Conservation (phyloP, 805 yeast genomes). For the Candida xiaguanensis region DNA sequence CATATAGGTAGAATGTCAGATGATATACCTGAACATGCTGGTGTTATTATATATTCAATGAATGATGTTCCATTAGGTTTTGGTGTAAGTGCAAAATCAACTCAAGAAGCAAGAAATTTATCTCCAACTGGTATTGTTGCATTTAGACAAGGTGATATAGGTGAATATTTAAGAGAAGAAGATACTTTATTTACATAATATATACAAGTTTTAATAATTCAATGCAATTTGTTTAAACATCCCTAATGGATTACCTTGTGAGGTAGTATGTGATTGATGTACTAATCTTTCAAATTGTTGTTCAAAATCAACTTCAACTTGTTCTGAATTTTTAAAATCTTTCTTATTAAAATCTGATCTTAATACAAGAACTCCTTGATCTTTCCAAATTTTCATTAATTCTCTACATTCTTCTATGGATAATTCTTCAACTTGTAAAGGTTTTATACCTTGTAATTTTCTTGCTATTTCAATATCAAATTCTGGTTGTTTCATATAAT, state of each 20-base stretch:
- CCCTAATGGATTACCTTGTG: conserved; percentile 40
- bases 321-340: conserved; percentile 11
- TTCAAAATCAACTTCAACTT: conserved; percentile 16
- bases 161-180: conserved; percentile 97
- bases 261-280: conserved; percentile 26
- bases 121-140: conserved; percentile 96
- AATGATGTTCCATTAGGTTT: conserved; percentile 90
- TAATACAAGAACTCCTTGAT: conserved; percentile 29
- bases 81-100: conserved; percentile 90
- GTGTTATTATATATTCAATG: conserved; percentile 90
- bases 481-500: conserved; percentile 43
- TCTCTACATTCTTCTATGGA: conserved; percentile 27
- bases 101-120: conserved; percentile 78
- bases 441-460: conserved; percentile 36
- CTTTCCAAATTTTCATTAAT: conserved; percentile 29
- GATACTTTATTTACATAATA: conserved; percentile 66
- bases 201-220: conserved; percentile 14
- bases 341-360: conserved; percentile 32
- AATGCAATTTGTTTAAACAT: conserved; percentile 30
- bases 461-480: conserved; percentile 57
- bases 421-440: conserved; percentile 23
- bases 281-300: conserved; percentile 26
- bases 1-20: conserved; percentile 96
- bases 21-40: conserved; percentile 97
- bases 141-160: conserved; percentile 95